Percentiles rank a stretch among this genome's conserved stretches.
Evolutionary conservation across 176 grass and related monocot genomes (phyloP).

Genomic region (Ananas comosus): DNA sequence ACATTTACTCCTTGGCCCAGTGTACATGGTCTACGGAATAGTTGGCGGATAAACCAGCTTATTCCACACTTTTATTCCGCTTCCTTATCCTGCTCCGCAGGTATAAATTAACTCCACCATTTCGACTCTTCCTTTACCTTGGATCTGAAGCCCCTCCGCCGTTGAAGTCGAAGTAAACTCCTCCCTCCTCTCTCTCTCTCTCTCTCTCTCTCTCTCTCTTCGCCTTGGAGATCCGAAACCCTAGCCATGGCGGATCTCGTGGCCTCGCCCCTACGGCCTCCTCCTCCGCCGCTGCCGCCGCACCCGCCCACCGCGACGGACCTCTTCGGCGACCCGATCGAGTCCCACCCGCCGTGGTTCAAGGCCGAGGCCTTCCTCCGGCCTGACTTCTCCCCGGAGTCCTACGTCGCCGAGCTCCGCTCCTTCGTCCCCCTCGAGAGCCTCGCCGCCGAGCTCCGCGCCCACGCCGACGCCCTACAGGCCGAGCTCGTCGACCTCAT

Average conservation of each 20-base stretch:
- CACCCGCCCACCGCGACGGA: slow-evolving; percentile 34
- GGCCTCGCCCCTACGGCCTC: neutral
- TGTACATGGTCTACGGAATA: no score
- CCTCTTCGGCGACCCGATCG: slow-evolving; percentile 90
- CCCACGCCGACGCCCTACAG: slow-evolving; percentile 69
- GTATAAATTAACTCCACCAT: no score
- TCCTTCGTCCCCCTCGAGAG: slow-evolving; percentile 91
- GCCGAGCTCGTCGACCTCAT: slow-evolving; percentile 92
- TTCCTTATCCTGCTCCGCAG: no score
- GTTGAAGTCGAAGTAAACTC: no score
- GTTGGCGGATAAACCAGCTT: no score
- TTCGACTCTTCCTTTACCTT: no score
- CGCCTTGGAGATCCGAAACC: neutral
- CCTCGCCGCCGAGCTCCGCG: slow-evolving; percentile 73
- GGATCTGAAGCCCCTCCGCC: no score
- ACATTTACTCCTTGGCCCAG: no score
- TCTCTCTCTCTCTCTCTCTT: no score
- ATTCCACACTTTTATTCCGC: no score
- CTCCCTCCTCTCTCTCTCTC: no score
- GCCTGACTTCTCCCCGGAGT: slow-evolving; percentile 53
- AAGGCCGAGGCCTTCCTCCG: slow-evolving; percentile 46
- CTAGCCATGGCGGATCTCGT: slow-evolving; percentile 43
- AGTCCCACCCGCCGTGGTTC: slow-evolving; percentile 84
- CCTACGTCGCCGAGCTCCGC: slow-evolving; percentile 81
- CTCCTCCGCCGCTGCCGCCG: neutral